Evolutionary conservation across 116 monocot genomes (phyloP), one percentile per base, ranked within the genome.

Genomic region (Papilionanthe hybrid): DNA sequence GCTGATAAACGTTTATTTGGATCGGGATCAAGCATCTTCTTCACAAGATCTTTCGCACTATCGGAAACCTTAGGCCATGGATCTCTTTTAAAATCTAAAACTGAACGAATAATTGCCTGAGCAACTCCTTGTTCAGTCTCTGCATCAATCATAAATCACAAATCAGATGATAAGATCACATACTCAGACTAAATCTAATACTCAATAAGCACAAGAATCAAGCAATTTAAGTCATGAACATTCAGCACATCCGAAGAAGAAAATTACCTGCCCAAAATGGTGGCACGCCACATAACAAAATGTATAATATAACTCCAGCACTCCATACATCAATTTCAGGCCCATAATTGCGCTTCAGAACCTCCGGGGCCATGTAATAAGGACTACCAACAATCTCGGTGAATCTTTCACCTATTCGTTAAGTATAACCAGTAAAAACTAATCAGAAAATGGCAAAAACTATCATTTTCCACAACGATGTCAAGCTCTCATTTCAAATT

Each of bases 321-420:
- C 89, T 91, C 93, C 91, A 93, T 6, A 91, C 89, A 84, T 93
- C 91, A 22, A 93, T 79, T 81, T 93, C 93, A 42, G 86, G 93
- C 13, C 91, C 91, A 80, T 93, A 93, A 81, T 93, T 91, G 68
- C 93, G 77, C 77, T 91, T 93, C 2, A 93, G 81, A 79, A 93
- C 91, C 86, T 93, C 93, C 0, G 93, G 93, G 11, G 93, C 93
- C 93, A 93, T 93, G 79, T 93, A 93, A 87, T 93, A 93, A 80
- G 93, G 93, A 74, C 93, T 93, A 5, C 93, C 93, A 0, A 93
- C 93, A 84, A 93, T 93, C 71, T 93, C 93, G 27, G 88, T 85
- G 71, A 93, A 91, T 45, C 82, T 72, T 72, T 91, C 89, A 66
- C 89, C 93, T 93, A 57, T n/a, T 19, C 27, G 37, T 20, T 7